Conservation (phyloP, 2,329 filamentous ascomycete species). For the Elsinoe batatas region DNA sequence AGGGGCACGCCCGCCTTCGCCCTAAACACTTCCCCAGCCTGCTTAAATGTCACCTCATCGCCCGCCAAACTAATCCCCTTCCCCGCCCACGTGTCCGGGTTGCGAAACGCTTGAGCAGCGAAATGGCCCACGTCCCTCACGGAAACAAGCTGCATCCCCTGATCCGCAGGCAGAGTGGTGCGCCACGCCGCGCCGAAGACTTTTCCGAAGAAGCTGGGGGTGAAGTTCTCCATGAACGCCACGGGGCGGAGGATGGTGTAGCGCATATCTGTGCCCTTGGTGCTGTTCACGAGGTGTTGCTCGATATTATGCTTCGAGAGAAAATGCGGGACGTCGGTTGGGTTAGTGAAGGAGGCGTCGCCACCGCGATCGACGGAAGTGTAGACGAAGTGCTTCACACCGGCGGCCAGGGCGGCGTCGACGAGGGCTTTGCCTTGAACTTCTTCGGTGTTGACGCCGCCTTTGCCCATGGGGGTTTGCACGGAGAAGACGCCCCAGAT, state of each 20-base stretch:
- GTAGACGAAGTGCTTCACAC: slow-evolving; percentile 52
- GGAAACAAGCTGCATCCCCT: slow-evolving; percentile 31
- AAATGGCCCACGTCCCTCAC: slow-evolving; percentile 43
- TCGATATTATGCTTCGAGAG: slow-evolving; percentile 52
- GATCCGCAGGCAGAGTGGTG: slow-evolving; percentile 17
- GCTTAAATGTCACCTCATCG: slow-evolving; percentile 40
- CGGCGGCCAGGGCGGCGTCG: slow-evolving; percentile 43
- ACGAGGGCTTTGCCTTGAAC: slow-evolving; percentile 48
- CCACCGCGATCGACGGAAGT: slow-evolving; percentile 54
- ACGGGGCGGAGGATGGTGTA: slow-evolving; percentile 55
- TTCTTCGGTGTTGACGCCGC: slow-evolving; percentile 34
- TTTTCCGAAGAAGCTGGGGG: slow-evolving; percentile 38
- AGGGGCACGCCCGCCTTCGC: slow-evolving; percentile 35
- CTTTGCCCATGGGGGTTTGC: slow-evolving; percentile 36
- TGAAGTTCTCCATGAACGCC: slow-evolving; percentile 54
- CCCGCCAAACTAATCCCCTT: slow-evolving; percentile 42
- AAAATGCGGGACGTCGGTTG: slow-evolving; percentile 53
- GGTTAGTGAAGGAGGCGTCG: slow-evolving; percentile 37
- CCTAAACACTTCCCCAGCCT: slow-evolving; percentile 39
- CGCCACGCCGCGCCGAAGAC: slow-evolving; percentile 39
- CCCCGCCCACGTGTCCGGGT: slow-evolving; percentile 36
- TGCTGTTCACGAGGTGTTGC: slow-evolving; percentile 44
- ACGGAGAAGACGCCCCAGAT: slow-evolving; percentile 51
- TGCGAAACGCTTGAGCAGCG: slow-evolving; percentile 40
- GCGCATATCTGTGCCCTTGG: slow-evolving; percentile 38